Evolutionary conservation across 257 asterid species (phyloP), one percentile per base, ranked within the genome.

Genomic region (Euphrasia confusa): DNA sequence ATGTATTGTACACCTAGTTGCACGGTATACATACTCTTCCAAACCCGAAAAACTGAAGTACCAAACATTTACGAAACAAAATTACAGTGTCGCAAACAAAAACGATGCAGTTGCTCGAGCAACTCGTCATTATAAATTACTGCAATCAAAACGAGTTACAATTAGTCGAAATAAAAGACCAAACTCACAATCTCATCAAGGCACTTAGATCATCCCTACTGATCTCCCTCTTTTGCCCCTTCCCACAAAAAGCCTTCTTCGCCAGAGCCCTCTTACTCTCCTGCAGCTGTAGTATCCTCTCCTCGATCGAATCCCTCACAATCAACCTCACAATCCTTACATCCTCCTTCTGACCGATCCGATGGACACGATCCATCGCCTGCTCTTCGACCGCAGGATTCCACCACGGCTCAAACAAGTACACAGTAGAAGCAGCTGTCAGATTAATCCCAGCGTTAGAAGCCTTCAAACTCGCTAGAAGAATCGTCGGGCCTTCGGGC

Each of bases 361-460:
- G 77, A 66, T 92, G 99, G 33, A 92, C 95, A 26, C 99, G 60
- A 52, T 92, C 99, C 97, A 92, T 86, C 1, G 97, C 99, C 71
- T 92, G 99, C 57, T 92, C 97, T 75, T 92, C 99, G 0, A 86
- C 77, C 0, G 96, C 97, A 1, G 96, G 99, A 56, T 92, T 92
- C 99, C 99, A 92, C 99, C 99, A 92, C 1, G 99, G 99, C 61
- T 92, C 99, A 63, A 92, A 8, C 66, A 92, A 67, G 65, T 84
- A 92, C 9, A 89, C 99, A 10, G 80, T 79, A 3, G 97, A 83
- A 9, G 97, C 99, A 32, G 81, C 84, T 5, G 96, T 79, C 5
- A 92, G 89, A 68, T 89, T 86, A 67, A 89, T 85, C 64, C 99
- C 97, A 0, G 78, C 85, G 53, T 87, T 83, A 14, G 89, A 83